Conservation (phyloP, 768 basidiomycete genomes). For the Ramaria rubella region DNA sequence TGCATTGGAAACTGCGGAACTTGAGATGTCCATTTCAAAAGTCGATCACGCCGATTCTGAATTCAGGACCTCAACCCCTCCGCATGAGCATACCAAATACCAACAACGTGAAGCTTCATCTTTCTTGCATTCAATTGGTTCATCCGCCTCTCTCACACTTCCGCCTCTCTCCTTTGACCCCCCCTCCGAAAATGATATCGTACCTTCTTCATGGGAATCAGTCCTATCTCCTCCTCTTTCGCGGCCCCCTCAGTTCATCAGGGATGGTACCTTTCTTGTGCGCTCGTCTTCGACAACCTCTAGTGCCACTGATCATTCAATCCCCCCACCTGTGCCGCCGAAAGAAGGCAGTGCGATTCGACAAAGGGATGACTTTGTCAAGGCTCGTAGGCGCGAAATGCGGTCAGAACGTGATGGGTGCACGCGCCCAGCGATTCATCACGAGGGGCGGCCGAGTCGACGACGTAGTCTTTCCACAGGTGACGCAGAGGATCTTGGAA, state of each 20-base stretch:
- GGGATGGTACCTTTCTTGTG: neutral
- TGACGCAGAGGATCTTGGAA: slow-evolving; percentile 47
- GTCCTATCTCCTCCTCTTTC: neutral
- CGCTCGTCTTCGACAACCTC: neutral
- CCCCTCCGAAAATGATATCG: neutral
- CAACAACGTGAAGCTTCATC: neutral
- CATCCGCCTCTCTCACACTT: slow-evolving; percentile 1
- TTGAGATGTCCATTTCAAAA: slow-evolving; percentile 1
- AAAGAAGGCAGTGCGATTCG: slow-evolving; percentile 7
- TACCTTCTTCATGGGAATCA: neutral
- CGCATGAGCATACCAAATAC: neutral
- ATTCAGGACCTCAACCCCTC: slow-evolving; percentile 6
- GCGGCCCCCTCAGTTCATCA: neutral
- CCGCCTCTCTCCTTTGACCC: slow-evolving; percentile 7
- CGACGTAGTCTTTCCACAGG: slow-evolving; percentile 75
- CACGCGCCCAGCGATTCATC: slow-evolving; percentile 3
- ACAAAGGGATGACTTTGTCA: slow-evolving; percentile 9
- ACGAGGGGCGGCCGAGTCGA: slow-evolving; percentile 38
- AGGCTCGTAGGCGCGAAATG: slow-evolving; percentile 3
- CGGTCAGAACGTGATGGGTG: neutral
- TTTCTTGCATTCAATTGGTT: neutral
- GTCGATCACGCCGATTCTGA: neutral
- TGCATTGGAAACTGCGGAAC: neutral
- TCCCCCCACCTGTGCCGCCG: slow-evolving; percentile 7
- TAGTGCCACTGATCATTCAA: neutral